These are phyloP conservation scores for Triticum urartu DNA, from an alignment of 176 grass and related monocot species.

Conservation along the genomic window DNA sequence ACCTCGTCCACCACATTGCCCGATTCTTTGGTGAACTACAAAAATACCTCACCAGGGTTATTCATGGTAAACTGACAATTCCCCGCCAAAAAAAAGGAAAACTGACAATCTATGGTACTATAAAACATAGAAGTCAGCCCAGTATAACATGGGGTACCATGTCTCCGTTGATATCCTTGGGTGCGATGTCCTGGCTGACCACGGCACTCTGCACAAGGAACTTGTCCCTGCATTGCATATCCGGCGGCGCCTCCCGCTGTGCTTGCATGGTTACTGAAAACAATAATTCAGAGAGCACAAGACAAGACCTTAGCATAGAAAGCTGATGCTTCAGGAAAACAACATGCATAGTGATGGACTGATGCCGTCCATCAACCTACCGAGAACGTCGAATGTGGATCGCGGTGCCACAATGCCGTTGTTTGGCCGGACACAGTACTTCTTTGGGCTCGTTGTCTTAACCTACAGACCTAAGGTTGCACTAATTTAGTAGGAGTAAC, in stretches of 20 bases:
- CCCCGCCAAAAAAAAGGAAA: neutral
- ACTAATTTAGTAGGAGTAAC: neutral
- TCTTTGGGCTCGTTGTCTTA: slow-evolving; percentile 95
- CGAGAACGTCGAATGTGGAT: slow-evolving; percentile 69
- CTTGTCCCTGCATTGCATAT: slow-evolving; percentile 94
- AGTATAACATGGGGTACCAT: slow-evolving; percentile 46
- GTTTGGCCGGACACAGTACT: slow-evolving; percentile 96
- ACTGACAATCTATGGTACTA: neutral
- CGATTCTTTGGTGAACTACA: slow-evolving; percentile 83
- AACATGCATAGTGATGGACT: neutral
- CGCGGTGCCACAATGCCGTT: slow-evolving; percentile 71
- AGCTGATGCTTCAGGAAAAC: neutral
- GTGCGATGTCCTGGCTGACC: slow-evolving; percentile 40
- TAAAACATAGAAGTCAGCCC: neutral
- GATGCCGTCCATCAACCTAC: slow-evolving; percentile 35
- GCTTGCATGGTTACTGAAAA: slow-evolving; percentile 97
- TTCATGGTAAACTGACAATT: neutral
- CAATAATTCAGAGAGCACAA: neutral
- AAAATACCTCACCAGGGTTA: slow-evolving; percentile 4
- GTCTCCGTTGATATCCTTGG: slow-evolving; percentile 66
- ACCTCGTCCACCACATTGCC: slow-evolving; percentile 79
- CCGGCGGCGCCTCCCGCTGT: slow-evolving; percentile 60
- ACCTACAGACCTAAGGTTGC: slow-evolving; percentile 49
- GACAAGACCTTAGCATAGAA: neutral
- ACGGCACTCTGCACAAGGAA: slow-evolving; percentile 92